Conservation (phyloP, 2,329 filamentous ascomycete genomes). For the Colletotrichum filicis region DNA sequence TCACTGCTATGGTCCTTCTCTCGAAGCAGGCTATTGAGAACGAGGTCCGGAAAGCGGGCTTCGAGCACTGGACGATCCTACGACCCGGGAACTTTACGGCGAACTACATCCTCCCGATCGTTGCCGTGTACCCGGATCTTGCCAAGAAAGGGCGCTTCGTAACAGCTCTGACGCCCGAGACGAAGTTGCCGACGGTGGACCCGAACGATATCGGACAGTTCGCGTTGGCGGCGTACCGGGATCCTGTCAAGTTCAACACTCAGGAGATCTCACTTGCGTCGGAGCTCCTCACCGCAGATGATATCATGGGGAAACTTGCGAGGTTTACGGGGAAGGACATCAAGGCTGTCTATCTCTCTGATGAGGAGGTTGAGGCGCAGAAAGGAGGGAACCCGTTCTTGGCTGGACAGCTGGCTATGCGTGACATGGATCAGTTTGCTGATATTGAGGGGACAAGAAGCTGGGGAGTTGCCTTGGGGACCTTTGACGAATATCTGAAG, state of each 20-base stretch:
- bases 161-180: constrained; percentile 48
- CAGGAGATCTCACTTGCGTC: constrained; percentile 53
- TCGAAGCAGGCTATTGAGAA: constrained; percentile 56
- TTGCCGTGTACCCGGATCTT: constrained; percentile 52
- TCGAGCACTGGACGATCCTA: constrained; percentile 59
- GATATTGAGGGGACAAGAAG: constrained; percentile 47
- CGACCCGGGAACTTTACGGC: constrained; percentile 63
- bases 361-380: constrained; percentile 51
- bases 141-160: constrained; percentile 49
- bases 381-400: constrained; percentile 51
- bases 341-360: constrained; percentile 49
- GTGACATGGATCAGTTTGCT: constrained; percentile 47
- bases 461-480: constrained; percentile 54
- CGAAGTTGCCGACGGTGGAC: constrained; percentile 55
- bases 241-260: constrained; percentile 52
- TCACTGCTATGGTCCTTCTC: constrained; percentile 44
- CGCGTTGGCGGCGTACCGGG: constrained; percentile 53
- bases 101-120: constrained; percentile 58
- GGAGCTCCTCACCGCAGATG: constrained; percentile 49
- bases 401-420: constrained; percentile 48
- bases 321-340: constrained; percentile 48
- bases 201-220: constrained; percentile 59
- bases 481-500: constrained; percentile 54
- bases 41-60: constrained; percentile 47
- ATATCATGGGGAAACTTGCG: constrained; percentile 50